Evolutionary conservation across 2,329 filamentous ascomycete species (phyloP).

Genomic region (Thermothelomyces thermophilus): DNA sequence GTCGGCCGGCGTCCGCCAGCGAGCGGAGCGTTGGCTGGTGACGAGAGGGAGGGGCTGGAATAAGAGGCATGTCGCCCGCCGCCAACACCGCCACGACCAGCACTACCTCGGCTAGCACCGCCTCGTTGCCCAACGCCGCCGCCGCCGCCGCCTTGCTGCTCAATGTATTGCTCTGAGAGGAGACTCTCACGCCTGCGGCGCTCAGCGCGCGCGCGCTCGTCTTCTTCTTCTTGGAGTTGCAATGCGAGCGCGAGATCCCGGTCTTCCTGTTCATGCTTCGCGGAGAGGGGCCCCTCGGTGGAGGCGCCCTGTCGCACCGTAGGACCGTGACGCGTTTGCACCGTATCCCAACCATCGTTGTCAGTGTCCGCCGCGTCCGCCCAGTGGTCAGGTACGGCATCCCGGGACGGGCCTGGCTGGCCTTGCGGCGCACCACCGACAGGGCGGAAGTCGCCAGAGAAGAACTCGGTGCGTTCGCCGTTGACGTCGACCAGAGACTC

Average conservation of each 20-base stretch:
- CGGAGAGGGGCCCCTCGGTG: slow-evolving; percentile 31
- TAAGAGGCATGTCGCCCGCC: not conserved
- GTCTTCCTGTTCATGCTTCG: slow-evolving; percentile 64
- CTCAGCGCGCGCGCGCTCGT: slow-evolving; percentile 61
- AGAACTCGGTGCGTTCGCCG: slow-evolving; percentile 74
- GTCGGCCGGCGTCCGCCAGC: not conserved
- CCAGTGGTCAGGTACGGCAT: slow-evolving; percentile 2
- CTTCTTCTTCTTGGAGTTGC: slow-evolving; percentile 91
- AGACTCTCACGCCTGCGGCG: slow-evolving; percentile 59
- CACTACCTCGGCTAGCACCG: not conserved
- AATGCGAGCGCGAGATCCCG: slow-evolving; percentile 81
- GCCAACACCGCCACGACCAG: slow-evolving; percentile 8
- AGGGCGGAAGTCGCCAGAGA: slow-evolving; percentile 81
- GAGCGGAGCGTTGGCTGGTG: not conserved
- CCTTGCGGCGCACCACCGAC: slow-evolving; percentile 54
- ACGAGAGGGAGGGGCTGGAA: slow-evolving; percentile 10
- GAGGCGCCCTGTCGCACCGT: slow-evolving; percentile 15
- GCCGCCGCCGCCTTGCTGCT: slow-evolving; percentile 47
- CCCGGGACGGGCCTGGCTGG: slow-evolving; percentile 6
- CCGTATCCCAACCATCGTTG: slow-evolving; percentile 47
- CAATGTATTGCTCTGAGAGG: slow-evolving; percentile 64
- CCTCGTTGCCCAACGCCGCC: not conserved
- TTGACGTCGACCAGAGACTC: slow-evolving; percentile 86
- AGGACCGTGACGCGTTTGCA: slow-evolving; percentile 35
- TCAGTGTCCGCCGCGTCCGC: not conserved